Percentiles rank a stretch among this genome's conserved stretches.
phyloP scores from a whole-genome alignment of 805 yeast species.

The Phaffomyces antillensis region DNA sequence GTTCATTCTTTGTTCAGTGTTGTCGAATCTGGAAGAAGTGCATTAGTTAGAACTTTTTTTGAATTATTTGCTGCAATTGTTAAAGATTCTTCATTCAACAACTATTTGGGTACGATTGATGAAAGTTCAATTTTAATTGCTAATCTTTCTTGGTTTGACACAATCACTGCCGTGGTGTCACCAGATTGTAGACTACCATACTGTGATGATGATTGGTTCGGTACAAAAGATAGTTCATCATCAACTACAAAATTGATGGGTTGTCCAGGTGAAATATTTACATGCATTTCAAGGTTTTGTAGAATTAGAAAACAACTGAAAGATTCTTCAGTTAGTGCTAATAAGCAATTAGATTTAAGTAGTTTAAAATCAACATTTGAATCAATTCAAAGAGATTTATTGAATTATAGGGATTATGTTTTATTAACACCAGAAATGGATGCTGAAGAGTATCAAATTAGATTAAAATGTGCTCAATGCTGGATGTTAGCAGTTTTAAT shows the following conservation, averaged over 20 bases:
- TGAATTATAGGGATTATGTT: slow-evolving; percentile 44
- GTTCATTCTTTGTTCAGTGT: slow-evolving; percentile 49
- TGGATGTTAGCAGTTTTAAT: slow-evolving; percentile 40
- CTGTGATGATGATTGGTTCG: slow-evolving; percentile 48
- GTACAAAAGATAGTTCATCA: slow-evolving; percentile 32
- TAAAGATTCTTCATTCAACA: slow-evolving; percentile 35
- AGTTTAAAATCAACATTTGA: slow-evolving; percentile 22
- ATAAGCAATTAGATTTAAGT: slow-evolving; percentile 4
- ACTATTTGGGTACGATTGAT: slow-evolving; percentile 38
- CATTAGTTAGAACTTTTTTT: slow-evolving; percentile 41
- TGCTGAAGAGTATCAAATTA: slow-evolving; percentile 29
- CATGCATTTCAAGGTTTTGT: slow-evolving; percentile 39
- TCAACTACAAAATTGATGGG: slow-evolving; percentile 52
- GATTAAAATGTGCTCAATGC: slow-evolving; percentile 48
- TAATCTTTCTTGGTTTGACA: slow-evolving; percentile 55
- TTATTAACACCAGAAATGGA: slow-evolving; percentile 15
- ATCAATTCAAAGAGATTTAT: slow-evolving; percentile 28
- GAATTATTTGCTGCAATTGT: slow-evolving; percentile 45
- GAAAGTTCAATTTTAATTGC: slow-evolving; percentile 42
- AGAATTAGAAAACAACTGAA: slow-evolving; percentile 25
- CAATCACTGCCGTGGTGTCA: slow-evolving; percentile 47
- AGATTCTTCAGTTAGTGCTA: slow-evolving; percentile 8
- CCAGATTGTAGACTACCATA: slow-evolving; percentile 51
- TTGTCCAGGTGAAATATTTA: slow-evolving; percentile 52
- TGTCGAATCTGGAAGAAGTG: slow-evolving; percentile 47